phyloP scores from a whole-genome alignment of 805 yeast genomes.

The Candida peoriensis region DNA sequence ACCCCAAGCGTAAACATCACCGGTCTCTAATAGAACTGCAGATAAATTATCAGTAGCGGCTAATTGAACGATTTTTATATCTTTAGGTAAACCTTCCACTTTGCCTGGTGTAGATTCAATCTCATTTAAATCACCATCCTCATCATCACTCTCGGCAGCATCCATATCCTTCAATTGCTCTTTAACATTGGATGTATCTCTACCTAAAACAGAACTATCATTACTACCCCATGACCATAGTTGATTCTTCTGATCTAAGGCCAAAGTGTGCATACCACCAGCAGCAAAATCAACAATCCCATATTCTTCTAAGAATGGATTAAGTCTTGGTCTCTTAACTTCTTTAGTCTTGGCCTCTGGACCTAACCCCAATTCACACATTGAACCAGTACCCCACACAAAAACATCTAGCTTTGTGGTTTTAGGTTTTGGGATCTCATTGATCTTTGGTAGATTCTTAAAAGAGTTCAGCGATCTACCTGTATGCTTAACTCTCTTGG shows the following conservation, averaged over 20 bases:
- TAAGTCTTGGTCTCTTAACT: slow-evolving; percentile 92
- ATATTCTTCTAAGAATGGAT: slow-evolving; percentile 66
- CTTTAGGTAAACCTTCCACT: slow-evolving; percentile 63
- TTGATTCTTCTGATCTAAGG: slow-evolving; percentile 66
- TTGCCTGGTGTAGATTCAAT: slow-evolving; percentile 83
- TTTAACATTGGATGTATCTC: slow-evolving; percentile 65
- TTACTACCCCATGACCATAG: slow-evolving; percentile 99
- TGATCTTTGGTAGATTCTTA: slow-evolving; percentile 23
- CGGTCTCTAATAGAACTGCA: slow-evolving; percentile 71
- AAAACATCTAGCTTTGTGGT: slow-evolving; percentile 58
- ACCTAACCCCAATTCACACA: slow-evolving; percentile 98
- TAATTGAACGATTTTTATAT: slow-evolving; percentile 62
- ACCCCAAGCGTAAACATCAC: slow-evolving; percentile 97
- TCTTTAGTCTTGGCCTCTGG: slow-evolving; percentile 89
- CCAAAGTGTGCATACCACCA: slow-evolving; percentile 95
- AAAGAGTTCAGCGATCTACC: slow-evolving; percentile 26
- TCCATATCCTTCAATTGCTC: slow-evolving; percentile 69
- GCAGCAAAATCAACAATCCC: slow-evolving; percentile 83
- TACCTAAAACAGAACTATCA: slow-evolving; percentile 86
- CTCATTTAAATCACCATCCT: slow-evolving; percentile 80
- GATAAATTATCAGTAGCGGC: slow-evolving; percentile 93
- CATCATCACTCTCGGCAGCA: slow-evolving; percentile 49
- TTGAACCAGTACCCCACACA: slow-evolving; percentile 95
- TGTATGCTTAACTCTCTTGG: slow-evolving; percentile 23
- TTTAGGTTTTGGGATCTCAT: slow-evolving; percentile 20